phyloP scores from a whole-genome alignment of 2,329 filamentous ascomycete genomes.

The Chaetothyriales sp. region DNA sequence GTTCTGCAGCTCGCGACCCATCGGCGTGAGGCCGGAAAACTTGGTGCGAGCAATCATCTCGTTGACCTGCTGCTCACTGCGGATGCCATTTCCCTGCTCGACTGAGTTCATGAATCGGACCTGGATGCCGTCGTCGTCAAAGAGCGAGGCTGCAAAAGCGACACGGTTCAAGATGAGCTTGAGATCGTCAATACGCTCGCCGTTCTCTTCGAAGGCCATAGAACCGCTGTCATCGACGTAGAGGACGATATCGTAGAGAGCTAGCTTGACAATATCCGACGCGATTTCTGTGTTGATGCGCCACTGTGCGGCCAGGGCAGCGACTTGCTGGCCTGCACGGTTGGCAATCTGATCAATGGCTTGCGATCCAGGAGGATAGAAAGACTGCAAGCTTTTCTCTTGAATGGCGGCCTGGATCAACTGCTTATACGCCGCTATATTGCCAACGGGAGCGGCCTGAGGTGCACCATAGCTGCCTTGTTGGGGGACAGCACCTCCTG shows the following conservation, averaged over 20 bases:
- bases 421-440: constrained; percentile 43
- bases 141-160: constrained; percentile 52
- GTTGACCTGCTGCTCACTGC: constrained; percentile 44
- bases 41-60: constrained; percentile 44
- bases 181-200: constrained; percentile 53
- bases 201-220: constrained; percentile 55
- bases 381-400: constrained; percentile 45
- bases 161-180: constrained; percentile 51
- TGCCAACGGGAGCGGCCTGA: constrained; percentile 29
- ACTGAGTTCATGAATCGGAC: constrained; percentile 58
- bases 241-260: constrained; percentile 48
- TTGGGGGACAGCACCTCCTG: constrained; percentile 16
- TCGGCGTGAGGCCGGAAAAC: constrained; percentile 53
- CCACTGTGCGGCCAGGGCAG: constrained; percentile 44
- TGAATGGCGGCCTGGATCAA: constrained; percentile 43
- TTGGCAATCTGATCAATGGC: constrained; percentile 38
- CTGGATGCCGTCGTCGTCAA: constrained; percentile 54
- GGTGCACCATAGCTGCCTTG: constrained; percentile 18
- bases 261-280: constrained; percentile 47
- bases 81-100: constrained; percentile 40
- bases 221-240: constrained; percentile 58
- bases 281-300: constrained; percentile 46
- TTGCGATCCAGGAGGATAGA: constrained; percentile 44
- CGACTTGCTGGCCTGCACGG: constrained; percentile 37
- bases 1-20: constrained; percentile 48